phyloP scores from a whole-genome alignment of 257 asterid genomes.

The Solanum arcanum region DNA sequence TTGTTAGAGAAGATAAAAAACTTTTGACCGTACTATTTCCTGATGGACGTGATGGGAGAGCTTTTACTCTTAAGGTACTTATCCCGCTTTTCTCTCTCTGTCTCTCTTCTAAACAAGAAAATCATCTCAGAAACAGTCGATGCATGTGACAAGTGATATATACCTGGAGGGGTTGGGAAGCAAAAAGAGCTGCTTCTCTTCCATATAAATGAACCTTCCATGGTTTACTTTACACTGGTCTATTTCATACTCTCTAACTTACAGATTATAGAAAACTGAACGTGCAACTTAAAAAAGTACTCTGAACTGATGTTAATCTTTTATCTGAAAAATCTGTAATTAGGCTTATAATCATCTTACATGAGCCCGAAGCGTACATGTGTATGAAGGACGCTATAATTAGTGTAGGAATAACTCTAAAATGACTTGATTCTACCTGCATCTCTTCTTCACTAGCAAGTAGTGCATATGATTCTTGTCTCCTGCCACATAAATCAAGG shows the following conservation, averaged over 20 bases:
- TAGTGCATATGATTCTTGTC: not conserved
- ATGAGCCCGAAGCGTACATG: not conserved
- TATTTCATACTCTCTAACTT: not conserved
- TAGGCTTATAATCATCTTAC: not conserved
- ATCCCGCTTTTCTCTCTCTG: not conserved
- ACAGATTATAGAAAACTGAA: not conserved
- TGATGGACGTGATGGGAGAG: constrained; percentile 95
- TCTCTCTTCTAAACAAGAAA: not conserved
- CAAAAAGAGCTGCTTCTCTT: not conserved
- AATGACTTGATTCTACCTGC: not conserved
- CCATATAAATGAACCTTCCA: not conserved
- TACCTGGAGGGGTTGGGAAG: not conserved
- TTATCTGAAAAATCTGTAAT: not conserved
- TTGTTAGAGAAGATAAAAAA: constrained; percentile 92
- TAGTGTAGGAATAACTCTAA: not conserved
- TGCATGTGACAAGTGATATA: not conserved
- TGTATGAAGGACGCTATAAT: not conserved
- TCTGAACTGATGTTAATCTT: not conserved
- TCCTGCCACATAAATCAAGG: not conserved
- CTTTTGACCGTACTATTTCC: constrained; percentile 79
- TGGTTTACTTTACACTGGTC: not conserved
- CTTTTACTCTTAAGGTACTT: constrained; percentile 84
- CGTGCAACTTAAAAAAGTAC: not conserved
- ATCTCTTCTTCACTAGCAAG: not conserved
- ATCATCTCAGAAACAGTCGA: not conserved